Conservation (phyloP, 2,329 filamentous ascomycete species). For the Metarhizium anisopliae region DNA sequence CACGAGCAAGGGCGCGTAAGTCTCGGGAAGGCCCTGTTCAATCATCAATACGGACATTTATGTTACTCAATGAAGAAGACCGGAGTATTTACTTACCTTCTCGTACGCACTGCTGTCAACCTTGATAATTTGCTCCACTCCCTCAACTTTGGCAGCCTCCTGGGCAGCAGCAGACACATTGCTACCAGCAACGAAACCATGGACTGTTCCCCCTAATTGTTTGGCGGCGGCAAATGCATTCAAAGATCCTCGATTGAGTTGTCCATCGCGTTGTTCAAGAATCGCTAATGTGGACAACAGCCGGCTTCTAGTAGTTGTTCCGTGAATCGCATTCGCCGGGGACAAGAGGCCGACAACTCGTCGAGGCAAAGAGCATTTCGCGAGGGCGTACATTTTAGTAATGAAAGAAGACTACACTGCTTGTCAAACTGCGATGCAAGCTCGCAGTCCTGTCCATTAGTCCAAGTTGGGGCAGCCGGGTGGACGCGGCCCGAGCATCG, state of each 20-base stretch:
- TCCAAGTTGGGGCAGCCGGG: slow-evolving; percentile 1
- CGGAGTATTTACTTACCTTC: slow-evolving; percentile 50
- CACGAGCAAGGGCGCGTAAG: slow-evolving; percentile 82
- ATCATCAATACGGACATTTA: slow-evolving; percentile 4
- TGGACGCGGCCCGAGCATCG: slow-evolving; percentile 21
- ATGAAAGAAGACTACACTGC: background rate
- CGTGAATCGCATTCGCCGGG: background rate
- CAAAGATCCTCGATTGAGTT: slow-evolving; percentile 73
- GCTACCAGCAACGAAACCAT: slow-evolving; percentile 78
- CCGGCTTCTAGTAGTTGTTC: background rate
- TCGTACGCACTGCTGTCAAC: slow-evolving; percentile 89
- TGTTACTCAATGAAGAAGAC: background rate
- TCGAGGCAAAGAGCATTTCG: slow-evolving; percentile 15
- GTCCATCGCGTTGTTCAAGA: slow-evolving; percentile 85
- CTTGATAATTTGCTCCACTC: slow-evolving; percentile 82
- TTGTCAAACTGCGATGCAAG: background rate
- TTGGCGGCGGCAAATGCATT: slow-evolving; percentile 79
- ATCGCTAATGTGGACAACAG: slow-evolving; percentile 76
- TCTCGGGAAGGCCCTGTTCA: slow-evolving; percentile 74
- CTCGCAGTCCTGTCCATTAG: background rate
- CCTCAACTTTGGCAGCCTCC: slow-evolving; percentile 80
- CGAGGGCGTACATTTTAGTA: slow-evolving; percentile 20
- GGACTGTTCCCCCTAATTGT: slow-evolving; percentile 77
- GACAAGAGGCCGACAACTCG: background rate
- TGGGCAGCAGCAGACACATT: slow-evolving; percentile 68